These are phyloP conservation scores for Ehretia macrophylla DNA, from an alignment of 257 asterid genomes.

Conservation along the genomic window DNA sequence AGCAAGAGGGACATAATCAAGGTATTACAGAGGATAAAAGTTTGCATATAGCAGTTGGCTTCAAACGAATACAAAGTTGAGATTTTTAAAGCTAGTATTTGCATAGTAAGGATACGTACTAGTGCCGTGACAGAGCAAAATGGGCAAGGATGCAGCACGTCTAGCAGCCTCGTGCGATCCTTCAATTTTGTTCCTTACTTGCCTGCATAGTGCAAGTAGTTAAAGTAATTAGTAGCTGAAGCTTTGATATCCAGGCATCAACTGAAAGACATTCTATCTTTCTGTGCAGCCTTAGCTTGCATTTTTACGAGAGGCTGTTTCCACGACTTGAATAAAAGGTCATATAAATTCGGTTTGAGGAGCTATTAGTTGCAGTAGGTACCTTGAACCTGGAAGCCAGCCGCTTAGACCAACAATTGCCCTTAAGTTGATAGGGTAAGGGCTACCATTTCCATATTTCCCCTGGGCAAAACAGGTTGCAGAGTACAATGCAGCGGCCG, in stretches of 20 bases:
- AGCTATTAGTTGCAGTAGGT: not conserved
- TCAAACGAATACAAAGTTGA: not conserved
- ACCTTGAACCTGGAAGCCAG: slow-evolving; percentile 99
- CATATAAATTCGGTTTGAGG: not conserved
- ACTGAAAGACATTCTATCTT: not conserved
- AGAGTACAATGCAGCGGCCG: slow-evolving; percentile 86
- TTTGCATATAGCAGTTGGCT: not conserved
- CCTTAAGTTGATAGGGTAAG: slow-evolving; percentile 69
- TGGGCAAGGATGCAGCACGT: slow-evolving; percentile 91
- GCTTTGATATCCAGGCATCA: not conserved
- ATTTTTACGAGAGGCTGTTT: no score
- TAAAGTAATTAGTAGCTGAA: not conserved
- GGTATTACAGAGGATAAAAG: no score
- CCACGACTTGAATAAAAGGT: no score
- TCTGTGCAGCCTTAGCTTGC: no score
- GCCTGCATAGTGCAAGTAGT: slow-evolving; percentile 44
- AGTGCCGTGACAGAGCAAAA: slow-evolving; percentile 81
- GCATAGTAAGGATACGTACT: slow-evolving; percentile 38
- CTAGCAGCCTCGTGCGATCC: slow-evolving; percentile 80
- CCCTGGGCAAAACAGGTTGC: slow-evolving; percentile 90
- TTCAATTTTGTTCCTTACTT: slow-evolving; percentile 62
- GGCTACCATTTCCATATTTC: slow-evolving; percentile 70
- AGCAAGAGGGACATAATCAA: no score
- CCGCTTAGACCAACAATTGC: slow-evolving; percentile 87
- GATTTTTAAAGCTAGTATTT: slow-evolving; percentile 3